A percentile compares a stretch with the other conserved stretches of the same genome.
Evolutionary conservation across 2,329 filamentous ascomycete species (phyloP).

Genomic region (Lecanicillium sp.): DNA sequence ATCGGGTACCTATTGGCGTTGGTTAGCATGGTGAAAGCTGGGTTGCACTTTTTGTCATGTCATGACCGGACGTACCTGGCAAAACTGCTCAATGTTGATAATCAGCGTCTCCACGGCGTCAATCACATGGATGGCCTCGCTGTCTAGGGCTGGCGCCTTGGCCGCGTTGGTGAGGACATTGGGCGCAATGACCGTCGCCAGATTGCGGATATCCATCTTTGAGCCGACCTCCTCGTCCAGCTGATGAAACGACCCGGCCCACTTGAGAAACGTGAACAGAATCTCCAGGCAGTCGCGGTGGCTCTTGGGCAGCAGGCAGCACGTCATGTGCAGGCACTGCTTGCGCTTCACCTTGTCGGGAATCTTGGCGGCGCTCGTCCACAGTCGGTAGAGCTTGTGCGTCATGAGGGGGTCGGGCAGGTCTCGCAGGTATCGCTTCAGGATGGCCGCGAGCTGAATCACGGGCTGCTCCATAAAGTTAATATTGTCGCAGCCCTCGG

Average conservation of each 20-base stretch:
- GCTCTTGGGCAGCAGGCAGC: constrained; percentile 84
- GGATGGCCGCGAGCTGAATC: constrained; percentile 83
- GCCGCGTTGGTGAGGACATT: constrained; percentile 76
- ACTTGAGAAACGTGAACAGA: constrained; percentile 91
- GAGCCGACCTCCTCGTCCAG: constrained; percentile 95
- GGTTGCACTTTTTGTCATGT: too few relatives aligned
- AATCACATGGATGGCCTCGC: constrained; percentile 87
- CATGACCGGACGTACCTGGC: constrained; percentile 61
- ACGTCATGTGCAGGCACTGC: constrained; percentile 80
- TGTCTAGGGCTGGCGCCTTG: constrained; percentile 62
- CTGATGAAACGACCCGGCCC: constrained; percentile 95
- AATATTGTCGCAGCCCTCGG: constrained; percentile 74
- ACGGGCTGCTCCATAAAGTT: constrained; percentile 84
- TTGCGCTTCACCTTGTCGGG: constrained; percentile 72
- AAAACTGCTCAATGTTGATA: constrained; percentile 91
- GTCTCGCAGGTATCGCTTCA: constrained; percentile 93
- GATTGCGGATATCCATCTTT: constrained; percentile 98
- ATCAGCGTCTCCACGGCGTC: constrained; percentile 89
- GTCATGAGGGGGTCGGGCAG: constrained; percentile 92
- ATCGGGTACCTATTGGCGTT: constrained; percentile 66
- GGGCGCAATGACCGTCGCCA: constrained; percentile 93
- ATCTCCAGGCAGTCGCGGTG: constrained; percentile 94
- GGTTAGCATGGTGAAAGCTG: constrained; percentile 13
- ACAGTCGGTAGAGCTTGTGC: constrained; percentile 86
- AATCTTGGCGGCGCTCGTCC: constrained; percentile 85